Percentiles rank a stretch among this genome's conserved stretches.
Conservation (phyloP, 192 early-diverging fungal genomes). For the Rhizophagus clarus region DNA sequence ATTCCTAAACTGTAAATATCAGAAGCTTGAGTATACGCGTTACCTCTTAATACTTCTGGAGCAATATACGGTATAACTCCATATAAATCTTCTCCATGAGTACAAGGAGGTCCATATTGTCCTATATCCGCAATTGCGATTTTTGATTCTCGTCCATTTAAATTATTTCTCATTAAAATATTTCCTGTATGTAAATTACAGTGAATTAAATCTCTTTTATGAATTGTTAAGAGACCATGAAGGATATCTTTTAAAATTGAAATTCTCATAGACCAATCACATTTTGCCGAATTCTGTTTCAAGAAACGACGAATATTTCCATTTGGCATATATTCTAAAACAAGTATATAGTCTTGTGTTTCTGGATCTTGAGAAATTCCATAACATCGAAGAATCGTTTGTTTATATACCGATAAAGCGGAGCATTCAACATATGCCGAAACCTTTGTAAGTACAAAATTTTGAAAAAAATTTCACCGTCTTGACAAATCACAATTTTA, state of each 20-base stretch:
- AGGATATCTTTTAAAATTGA: slow-evolving; percentile 32
- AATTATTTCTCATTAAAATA: slow-evolving; percentile 37
- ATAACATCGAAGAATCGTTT: slow-evolving; percentile 21
- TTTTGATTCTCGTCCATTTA: not conserved
- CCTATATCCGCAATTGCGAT: not conserved
- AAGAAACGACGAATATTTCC: not conserved
- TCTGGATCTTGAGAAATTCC: slow-evolving; percentile 41
- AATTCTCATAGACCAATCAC: not conserved
- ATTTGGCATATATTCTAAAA: slow-evolving; percentile 39
- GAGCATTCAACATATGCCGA: not conserved
- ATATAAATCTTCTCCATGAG: slow-evolving; percentile 8
- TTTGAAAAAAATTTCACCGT: not conserved
- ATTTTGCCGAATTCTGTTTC: not conserved
- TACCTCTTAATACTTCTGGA: slow-evolving; percentile 34
- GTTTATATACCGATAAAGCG: not conserved
- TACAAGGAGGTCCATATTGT: not conserved
- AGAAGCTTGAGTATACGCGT: not conserved
- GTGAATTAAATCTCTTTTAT: slow-evolving; percentile 44
- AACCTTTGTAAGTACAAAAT: not conserved
- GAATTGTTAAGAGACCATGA: slow-evolving; percentile 35
- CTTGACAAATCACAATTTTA: too few relatives aligned
- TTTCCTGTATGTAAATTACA: slow-evolving; percentile 48
- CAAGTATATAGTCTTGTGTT: slow-evolving; percentile 40
- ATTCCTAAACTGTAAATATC: slow-evolving; percentile 49
- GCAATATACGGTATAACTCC: slow-evolving; percentile 39